A percentile compares a stretch with the other conserved stretches of the same genome.
phyloP scores from a whole-genome alignment of 805 yeast genomes.

The Metschnikowia anglica region DNA sequence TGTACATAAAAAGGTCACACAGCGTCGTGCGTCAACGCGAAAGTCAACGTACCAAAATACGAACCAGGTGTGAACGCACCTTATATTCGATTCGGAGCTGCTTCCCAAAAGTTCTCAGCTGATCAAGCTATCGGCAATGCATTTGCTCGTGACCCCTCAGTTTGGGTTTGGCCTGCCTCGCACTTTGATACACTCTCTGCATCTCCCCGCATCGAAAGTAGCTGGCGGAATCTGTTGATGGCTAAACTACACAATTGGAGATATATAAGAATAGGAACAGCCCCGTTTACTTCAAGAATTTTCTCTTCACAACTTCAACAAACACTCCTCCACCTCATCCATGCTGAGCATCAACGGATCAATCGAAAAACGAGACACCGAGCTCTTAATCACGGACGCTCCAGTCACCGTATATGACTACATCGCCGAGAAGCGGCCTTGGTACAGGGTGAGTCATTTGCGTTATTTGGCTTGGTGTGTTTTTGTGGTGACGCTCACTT shows the following conservation, averaged over 20 bases:
- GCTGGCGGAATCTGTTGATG: background rate
- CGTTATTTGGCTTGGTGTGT: constrained; percentile 36
- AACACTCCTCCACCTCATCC: background rate
- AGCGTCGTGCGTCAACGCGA: too few species aligned
- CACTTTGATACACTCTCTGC: too few species aligned
- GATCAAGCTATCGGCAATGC: too few species aligned
- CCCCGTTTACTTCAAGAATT: background rate
- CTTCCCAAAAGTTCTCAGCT: too few species aligned
- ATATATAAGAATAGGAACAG: background rate
- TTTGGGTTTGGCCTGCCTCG: too few species aligned
- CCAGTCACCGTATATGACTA: constrained; percentile 14
- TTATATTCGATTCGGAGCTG: too few species aligned
- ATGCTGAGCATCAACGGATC: constrained; percentile 9
- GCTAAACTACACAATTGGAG: background rate
- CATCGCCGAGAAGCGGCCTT: constrained; percentile 22
- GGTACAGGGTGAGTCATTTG: constrained; percentile 40
- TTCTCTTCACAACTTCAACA: too few species aligned
- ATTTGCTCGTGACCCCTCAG: too few species aligned
- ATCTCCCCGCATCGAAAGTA: background rate
- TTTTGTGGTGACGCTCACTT: constrained; percentile 43
- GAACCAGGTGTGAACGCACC: too few species aligned
- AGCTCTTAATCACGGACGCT: background rate
- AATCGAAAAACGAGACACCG: constrained; percentile 2
- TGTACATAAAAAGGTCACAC: too few species aligned
- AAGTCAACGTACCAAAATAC: too few species aligned